Evolutionary conservation across 2,329 filamentous ascomycete genomes (phyloP), one percentile per base, ranked within the genome.

Genomic region (Polytolypa hystricis): DNA sequence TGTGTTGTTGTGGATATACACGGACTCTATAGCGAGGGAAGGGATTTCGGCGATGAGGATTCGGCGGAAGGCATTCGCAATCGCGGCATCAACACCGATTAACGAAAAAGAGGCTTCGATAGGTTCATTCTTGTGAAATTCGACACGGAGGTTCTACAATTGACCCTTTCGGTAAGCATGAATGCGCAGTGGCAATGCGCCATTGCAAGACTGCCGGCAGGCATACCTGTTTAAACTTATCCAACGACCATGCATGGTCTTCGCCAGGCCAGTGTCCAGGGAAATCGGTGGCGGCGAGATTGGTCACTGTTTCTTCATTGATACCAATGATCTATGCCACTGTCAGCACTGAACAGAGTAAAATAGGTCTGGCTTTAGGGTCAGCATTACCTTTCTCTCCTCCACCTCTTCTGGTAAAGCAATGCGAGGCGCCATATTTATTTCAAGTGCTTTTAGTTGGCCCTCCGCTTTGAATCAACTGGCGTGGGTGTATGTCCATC

Each of bases 41-140:
- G 89, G 86, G 36, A 98, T 83, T 67, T 98, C 93, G 48, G 89
- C 75, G 60, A 98, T 81, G 52, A 96, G 73, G 52, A 96, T 96
- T 51, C 91, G 85, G 42, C 91, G 86, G 69, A 96, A 94, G 54
- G 93, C 91, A 60, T 98, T 98, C 54, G 91, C 85, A 56, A 98
- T 78, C 37, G 85, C 80, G 53, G 91, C 86, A 58, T 98, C 91
- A 51, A 95, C 66, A 49, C 89, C 87, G 51, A 94, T 73, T 45
- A 98, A 77, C 21, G 87, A 95, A 68, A 98, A 98, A 38, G 81
- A 81, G 29, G 84, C 70, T 52, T 94, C 78, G 55, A 77, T 73
- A 41, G 73, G 72, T 33, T 81, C 72, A 59, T 93, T 91, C 48
- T 83, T 71, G 72, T 96, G 85, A 58, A 94, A 93, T 47, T 82